These are phyloP conservation scores for Candida hispaniensis DNA, from an alignment of 805 yeast species.

Conservation along the genomic window DNA sequence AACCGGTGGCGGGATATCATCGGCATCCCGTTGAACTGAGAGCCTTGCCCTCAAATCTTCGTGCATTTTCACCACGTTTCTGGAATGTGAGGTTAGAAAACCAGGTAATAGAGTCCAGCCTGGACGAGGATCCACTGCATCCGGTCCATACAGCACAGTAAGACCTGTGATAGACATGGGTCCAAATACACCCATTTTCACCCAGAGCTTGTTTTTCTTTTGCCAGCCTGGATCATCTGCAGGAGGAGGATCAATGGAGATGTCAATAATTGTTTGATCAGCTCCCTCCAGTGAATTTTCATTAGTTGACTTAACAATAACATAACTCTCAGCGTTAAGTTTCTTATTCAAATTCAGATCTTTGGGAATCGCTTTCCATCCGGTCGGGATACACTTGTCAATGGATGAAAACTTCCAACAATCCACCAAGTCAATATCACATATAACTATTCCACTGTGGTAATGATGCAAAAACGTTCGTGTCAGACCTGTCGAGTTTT, in stretches of 20 bases:
- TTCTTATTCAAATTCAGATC: slow-evolving; percentile 36
- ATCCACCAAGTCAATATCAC: slow-evolving; percentile 2
- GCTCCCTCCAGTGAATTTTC: slow-evolving; percentile 2
- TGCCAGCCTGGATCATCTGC: slow-evolving; percentile 7
- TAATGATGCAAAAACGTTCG: slow-evolving; percentile 3
- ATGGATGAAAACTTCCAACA: too few relatives aligned
- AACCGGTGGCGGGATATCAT: slow-evolving; percentile 21
- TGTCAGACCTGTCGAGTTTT: not conserved
- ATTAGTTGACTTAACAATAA: slow-evolving; percentile 28
- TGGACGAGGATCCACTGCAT: slow-evolving; percentile 66
- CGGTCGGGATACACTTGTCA: slow-evolving; percentile 17
- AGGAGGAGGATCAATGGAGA: too few relatives aligned
- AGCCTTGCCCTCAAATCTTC: slow-evolving; percentile 10
- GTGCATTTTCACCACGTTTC: too few relatives aligned
- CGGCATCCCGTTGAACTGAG: slow-evolving; percentile 16
- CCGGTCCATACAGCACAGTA: slow-evolving; percentile 61
- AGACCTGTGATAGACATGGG: slow-evolving; percentile 42
- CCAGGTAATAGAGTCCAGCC: slow-evolving; percentile 45
- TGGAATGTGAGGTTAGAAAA: too few relatives aligned
- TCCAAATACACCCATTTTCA: slow-evolving; percentile 38
- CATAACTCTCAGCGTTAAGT: slow-evolving; percentile 36
- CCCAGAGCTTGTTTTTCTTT: slow-evolving; percentile 43
- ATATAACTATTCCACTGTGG: slow-evolving; percentile 4
- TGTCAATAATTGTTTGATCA: slow-evolving; percentile 6
- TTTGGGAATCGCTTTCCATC: slow-evolving; percentile 38